Percentiles rank a stretch among this genome's conserved stretches.
Conservation (phyloP, 495 filamentous ascomycete species). For the Penicillium chermesinum region DNA sequence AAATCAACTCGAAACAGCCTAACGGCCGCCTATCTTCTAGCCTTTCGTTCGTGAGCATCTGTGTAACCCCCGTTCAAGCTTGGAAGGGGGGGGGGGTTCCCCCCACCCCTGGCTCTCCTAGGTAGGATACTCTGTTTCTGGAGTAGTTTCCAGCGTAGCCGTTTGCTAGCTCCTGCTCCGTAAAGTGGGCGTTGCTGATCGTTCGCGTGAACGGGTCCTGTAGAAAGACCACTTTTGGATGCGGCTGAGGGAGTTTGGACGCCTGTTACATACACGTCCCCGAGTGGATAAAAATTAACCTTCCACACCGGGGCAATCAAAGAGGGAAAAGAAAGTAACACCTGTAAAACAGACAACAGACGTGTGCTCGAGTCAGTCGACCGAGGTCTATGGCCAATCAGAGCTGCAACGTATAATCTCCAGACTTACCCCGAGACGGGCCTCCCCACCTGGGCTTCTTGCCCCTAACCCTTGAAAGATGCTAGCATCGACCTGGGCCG, state of each 20-base stretch:
- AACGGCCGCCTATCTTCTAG: constrained; percentile 27
- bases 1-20: constrained; percentile 48
- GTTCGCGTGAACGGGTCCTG: too few species aligned
- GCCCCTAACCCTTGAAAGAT: constrained; percentile 1
- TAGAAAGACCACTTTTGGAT: too few species aligned
- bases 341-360: background rate
- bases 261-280: too few species aligned
- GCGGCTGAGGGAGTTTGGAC: too few species aligned
- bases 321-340: background rate
- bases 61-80: background rate
- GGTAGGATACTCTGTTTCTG: too few species aligned
- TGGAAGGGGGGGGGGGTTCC: background rate
- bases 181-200: too few species aligned
- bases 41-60: background rate
- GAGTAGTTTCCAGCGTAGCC: too few species aligned
- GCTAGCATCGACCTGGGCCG: background rate
- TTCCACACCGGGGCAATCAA: background rate
- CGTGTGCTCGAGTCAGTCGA: constrained; percentile 7
- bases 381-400: background rate
- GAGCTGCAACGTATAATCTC: background rate
- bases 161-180: too few species aligned
- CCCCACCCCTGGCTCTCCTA: too few species aligned
- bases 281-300: too few species aligned
- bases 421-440: constrained; percentile 17
- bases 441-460: constrained; percentile 18